Evolutionary conservation across 2,329 filamentous ascomycete species (phyloP), one percentile per base, ranked within the genome.

Genomic region (Penicillium italicum): DNA sequence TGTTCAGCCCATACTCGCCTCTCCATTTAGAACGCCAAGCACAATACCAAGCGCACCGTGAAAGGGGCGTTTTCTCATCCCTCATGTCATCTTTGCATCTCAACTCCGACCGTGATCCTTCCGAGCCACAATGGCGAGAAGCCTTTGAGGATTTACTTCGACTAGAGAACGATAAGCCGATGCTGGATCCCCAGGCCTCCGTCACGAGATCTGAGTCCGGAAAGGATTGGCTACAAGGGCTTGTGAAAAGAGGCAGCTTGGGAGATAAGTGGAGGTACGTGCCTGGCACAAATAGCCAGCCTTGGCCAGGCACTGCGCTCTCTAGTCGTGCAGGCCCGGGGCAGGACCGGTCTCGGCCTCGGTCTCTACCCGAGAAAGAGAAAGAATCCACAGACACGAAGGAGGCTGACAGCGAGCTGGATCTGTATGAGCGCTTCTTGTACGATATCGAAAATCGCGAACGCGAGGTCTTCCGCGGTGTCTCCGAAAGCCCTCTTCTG

Each of bases 111-210:
- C 72, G 54, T 69, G 74, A 60, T 61, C 72, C 45, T 3, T 59
- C 56, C 1, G 71, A 74, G 47, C 72, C 74, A 0, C 74, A 75
- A 31, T 85, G 82, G 82, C 76, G 80, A 16, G 78, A 80, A 48
- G 83, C 83, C 0, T 85, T 84, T 61, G 82, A 85, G 62, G 83
- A 86, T 61, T 74, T 86, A 10, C 61, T 85, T 16, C 76, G 76
- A 45, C 71, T 81, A 3, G 72, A 78, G 49, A 77, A 77, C 50
- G 76, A 75, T 22, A 70, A 74, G 52, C 64, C 70, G 24, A 74
- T 78, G 71, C 65, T 77, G 8, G 72, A 76, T 38, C 66, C 58
- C 26, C 66, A 70, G 24, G 46, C 60, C 2, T 50, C 63, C 18
- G 8, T n/a, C 8, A 56, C 65, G 2, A 54, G 65, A 37, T 59